A percentile compares a stretch with the other conserved stretches of the same genome.
phyloP scores from a whole-genome alignment of 768 basidiomycete genomes.

The Kwoniella bestiolae region DNA sequence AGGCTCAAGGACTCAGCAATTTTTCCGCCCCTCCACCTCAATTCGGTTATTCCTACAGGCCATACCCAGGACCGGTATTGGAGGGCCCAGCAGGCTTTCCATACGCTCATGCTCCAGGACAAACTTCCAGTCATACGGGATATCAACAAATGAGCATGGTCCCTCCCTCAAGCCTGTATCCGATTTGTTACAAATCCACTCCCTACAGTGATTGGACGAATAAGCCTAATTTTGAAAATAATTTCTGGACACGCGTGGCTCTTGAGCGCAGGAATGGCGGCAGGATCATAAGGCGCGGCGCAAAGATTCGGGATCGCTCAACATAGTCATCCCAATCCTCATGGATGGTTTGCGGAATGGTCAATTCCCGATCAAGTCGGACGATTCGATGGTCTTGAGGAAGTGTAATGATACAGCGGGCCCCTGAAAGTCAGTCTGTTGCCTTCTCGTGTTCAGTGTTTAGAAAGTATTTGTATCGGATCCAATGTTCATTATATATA shows the following conservation, averaged over 20 bases:
- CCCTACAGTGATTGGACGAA: background rate
- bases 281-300: background rate
- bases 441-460: too few relatives aligned
- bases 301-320: background rate
- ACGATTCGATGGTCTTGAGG: background rate
- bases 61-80: background rate
- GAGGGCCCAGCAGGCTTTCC: background rate
- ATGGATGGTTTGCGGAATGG: background rate
- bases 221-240: too few relatives aligned
- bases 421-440: too few relatives aligned
- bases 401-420: background rate
- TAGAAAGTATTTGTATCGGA: too few relatives aligned
- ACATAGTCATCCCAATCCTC: background rate
- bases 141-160: background rate
- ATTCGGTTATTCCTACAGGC: slow-evolving; percentile 6
- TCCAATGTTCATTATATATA: too few relatives aligned
- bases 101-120: background rate
- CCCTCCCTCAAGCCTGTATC: background rate
- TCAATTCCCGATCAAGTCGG: too few relatives aligned
- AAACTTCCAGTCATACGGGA: too few relatives aligned
- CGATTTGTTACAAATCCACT: background rate
- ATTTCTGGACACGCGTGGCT: too few relatives aligned
- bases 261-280: background rate
- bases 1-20: background rate
- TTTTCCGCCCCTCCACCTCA: background rate